Evolutionary conservation across 768 basidiomycete genomes (phyloP).

Genomic region (Rhizopogon vinicolor): DNA sequence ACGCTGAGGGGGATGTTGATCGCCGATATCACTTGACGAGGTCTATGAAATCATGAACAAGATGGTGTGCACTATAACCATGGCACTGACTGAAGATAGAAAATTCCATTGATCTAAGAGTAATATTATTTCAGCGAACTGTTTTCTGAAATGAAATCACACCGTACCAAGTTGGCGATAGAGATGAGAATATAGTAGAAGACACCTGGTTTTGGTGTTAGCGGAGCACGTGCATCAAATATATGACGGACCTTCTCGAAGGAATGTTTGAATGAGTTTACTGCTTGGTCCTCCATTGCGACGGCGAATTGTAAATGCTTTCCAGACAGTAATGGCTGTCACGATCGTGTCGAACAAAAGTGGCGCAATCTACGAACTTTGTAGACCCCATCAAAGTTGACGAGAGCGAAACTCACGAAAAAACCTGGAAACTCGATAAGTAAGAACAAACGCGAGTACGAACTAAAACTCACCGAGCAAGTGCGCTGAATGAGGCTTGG

Average conservation of each 20-base stretch:
- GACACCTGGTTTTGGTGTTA: conserved; percentile 43
- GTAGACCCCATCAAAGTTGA: conserved; percentile 1
- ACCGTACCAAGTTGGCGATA: conserved; percentile 67
- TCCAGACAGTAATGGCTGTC: conserved; percentile 76
- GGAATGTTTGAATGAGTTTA: conserved; percentile 77
- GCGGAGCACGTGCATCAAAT: not conserved
- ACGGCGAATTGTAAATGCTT: conserved; percentile 72
- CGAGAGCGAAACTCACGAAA: conserved; percentile 41
- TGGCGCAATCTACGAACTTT: conserved; percentile 58
- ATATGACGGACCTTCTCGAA: conserved; percentile 60
- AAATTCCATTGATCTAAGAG: conserved; percentile 67
- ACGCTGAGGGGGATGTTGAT: conserved; percentile 83
- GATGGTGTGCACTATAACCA: not conserved
- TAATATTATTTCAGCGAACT: conserved; percentile 1
- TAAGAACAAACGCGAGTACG: conserved; percentile 1
- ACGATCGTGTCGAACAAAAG: conserved; percentile 78
- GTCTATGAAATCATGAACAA: conserved; percentile 37
- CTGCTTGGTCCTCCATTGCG: conserved; percentile 74
- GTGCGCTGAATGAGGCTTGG: conserved; percentile 80
- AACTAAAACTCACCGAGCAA: conserved; percentile 51
- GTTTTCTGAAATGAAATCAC: not conserved
- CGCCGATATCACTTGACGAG: conserved; percentile 77
- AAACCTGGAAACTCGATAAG: conserved; percentile 35
- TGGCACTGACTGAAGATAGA: conserved; percentile 70
- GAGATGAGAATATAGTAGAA: conserved; percentile 86